These are phyloP conservation scores for Epipyxis sp. DNA, from an alignment of 108 stramenopile genomes.

Conservation along the genomic window DNA sequence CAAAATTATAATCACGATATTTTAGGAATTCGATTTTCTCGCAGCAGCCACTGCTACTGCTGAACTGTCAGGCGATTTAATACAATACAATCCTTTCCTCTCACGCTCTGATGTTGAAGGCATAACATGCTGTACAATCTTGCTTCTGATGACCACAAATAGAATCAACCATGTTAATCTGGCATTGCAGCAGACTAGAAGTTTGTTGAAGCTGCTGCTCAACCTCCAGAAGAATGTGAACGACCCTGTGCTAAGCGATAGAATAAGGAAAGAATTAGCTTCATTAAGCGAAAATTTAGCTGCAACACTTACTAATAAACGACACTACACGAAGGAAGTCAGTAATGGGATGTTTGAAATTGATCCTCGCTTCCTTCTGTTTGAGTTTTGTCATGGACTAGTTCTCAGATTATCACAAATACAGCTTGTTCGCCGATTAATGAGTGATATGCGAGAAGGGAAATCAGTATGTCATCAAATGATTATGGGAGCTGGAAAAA, in stretches of 20 bases:
- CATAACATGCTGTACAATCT: neutral
- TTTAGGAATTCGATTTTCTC: slow-evolving; percentile 14
- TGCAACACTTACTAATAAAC: slow-evolving; percentile 57
- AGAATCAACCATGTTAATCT: slow-evolving; percentile 12
- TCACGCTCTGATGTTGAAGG: neutral
- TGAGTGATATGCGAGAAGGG: slow-evolving; percentile 56
- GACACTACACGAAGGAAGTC: neutral
- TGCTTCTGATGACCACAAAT: neutral
- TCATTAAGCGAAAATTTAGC: slow-evolving; percentile 61
- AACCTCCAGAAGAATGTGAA: neutral
- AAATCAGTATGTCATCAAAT: slow-evolving; percentile 95
- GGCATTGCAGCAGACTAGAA: neutral
- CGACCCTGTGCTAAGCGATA: no score
- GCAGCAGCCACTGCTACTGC: neutral
- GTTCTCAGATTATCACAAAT: slow-evolving; percentile 94
- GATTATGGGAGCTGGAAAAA: slow-evolving; percentile 99
- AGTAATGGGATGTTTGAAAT: slow-evolving; percentile 56
- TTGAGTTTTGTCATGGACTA: slow-evolving; percentile 91
- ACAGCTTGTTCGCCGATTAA: slow-evolving; percentile 85
- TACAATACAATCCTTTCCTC: slow-evolving; percentile 23
- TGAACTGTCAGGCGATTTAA: neutral
- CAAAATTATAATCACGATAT: no score
- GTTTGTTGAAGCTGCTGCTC: neutral
- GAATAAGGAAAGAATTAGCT: no score
- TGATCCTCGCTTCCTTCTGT: slow-evolving; percentile 92